These are phyloP conservation scores for Panaeolus papilionaceus DNA, from an alignment of 768 basidiomycete species.

Conservation along the genomic window DNA sequence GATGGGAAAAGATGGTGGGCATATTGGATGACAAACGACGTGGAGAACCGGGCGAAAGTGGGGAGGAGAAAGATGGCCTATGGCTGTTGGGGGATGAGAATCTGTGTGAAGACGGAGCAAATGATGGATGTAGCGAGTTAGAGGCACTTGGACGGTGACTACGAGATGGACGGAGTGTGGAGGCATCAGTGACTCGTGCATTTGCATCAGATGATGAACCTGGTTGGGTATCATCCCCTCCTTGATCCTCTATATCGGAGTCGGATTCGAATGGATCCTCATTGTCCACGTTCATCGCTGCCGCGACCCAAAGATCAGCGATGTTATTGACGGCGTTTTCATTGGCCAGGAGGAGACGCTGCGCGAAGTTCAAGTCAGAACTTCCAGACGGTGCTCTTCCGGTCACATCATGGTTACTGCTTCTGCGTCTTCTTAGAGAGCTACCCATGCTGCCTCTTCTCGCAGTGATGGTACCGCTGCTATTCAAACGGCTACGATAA, in stretches of 20 bases:
- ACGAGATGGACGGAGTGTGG: slow-evolving; percentile 28
- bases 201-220: slow-evolving; percentile 16
- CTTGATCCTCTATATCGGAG: slow-evolving; percentile 45
- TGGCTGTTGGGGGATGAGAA: slow-evolving; percentile 26
- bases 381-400: slow-evolving; percentile 44
- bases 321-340: slow-evolving; percentile 95
- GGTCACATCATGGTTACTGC: slow-evolving; percentile 52
- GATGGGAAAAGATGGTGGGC: slow-evolving; percentile 84
- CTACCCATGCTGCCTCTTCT: slow-evolving; percentile 63
- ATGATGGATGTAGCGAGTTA: slow-evolving; percentile 33
- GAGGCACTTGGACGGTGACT: slow-evolving; percentile 38
- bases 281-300: slow-evolving; percentile 94
- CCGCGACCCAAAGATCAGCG: slow-evolving; percentile 96
- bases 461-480: slow-evolving; percentile 47
- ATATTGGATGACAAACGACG: slow-evolving; percentile 64
- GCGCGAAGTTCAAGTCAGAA: slow-evolving; percentile 82
- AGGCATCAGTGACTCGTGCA: slow-evolving; percentile 30
- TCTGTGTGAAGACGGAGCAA: slow-evolving; percentile 27
- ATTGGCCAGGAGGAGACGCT: slow-evolving; percentile 89
- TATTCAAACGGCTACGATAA: slow-evolving; percentile 62
- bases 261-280: slow-evolving; percentile 80
- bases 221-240: slow-evolving; percentile 34
- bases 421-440: slow-evolving; percentile 56
- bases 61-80: slow-evolving; percentile 39
- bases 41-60: slow-evolving; percentile 44